Conservation (phyloP, 768 basidiomycete species). For the Boletus reticulatus region DNA sequence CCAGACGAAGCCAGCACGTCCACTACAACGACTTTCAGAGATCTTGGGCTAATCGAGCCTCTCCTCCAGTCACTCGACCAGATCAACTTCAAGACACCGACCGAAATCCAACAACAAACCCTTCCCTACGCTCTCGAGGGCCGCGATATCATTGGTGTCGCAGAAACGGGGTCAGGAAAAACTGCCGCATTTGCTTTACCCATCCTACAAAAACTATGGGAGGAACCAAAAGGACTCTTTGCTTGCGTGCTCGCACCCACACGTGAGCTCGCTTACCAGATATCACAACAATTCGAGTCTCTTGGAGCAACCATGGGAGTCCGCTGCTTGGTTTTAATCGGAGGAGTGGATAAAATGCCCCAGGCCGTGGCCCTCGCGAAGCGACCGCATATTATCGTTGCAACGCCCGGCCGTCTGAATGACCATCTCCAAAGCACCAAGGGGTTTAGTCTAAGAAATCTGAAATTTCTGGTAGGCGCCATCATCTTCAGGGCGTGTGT, state of each 20-base stretch:
- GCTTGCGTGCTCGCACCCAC: slow-evolving; percentile 95
- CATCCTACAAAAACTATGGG: slow-evolving; percentile 95
- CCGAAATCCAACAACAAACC: slow-evolving; percentile 83
- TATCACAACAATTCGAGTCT: slow-evolving; percentile 93
- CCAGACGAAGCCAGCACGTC: slow-evolving; percentile 62
- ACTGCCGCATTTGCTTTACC: slow-evolving; percentile 97
- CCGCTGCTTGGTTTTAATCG: slow-evolving; percentile 88
- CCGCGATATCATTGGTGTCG: slow-evolving; percentile 97
- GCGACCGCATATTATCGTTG: slow-evolving; percentile 91
- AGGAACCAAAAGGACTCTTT: slow-evolving; percentile 90
- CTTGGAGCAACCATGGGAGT: slow-evolving; percentile 93
- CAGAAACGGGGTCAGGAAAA: slow-evolving; percentile 96
- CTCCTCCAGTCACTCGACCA: slow-evolving; percentile 82
- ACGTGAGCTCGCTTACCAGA: slow-evolving; percentile 97
- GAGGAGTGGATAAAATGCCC: slow-evolving; percentile 88
- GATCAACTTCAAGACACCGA: slow-evolving; percentile 81
- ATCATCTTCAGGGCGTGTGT: neutral
- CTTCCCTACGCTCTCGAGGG: slow-evolving; percentile 89
- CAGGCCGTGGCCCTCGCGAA: slow-evolving; percentile 93
- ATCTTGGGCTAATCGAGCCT: slow-evolving; percentile 86
- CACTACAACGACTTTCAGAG: slow-evolving; percentile 60
- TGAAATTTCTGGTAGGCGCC: slow-evolving; percentile 81
- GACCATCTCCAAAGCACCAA: slow-evolving; percentile 98
- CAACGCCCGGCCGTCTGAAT: slow-evolving; percentile 89
- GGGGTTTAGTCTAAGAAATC: slow-evolving; percentile 81